phyloP scores from a whole-genome alignment of 495 filamentous ascomycete genomes.

The Achaetomiella virescens region DNA sequence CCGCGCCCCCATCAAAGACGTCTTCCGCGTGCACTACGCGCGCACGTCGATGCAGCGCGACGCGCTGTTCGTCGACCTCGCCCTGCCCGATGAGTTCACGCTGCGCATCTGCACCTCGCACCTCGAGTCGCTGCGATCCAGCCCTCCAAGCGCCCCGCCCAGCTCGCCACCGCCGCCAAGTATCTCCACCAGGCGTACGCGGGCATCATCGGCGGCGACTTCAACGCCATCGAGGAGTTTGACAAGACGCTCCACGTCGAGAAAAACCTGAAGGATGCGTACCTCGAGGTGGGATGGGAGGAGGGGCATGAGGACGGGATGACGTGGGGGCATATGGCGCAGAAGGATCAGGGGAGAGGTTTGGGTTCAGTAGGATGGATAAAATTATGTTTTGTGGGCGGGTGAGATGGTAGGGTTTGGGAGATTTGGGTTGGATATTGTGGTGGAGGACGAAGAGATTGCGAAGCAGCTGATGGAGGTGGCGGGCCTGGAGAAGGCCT shows the following conservation, averaged over 20 bases:
- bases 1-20: constrained; percentile 25
- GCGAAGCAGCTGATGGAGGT: background rate
- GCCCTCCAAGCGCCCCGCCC: constrained; percentile 40
- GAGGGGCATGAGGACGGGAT: constrained; percentile 46
- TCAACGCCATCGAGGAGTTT: constrained; percentile 51
- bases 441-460: constrained; percentile 17
- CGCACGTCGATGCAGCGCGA: constrained; percentile 43
- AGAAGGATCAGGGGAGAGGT: constrained; percentile 27
- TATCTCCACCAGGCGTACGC: constrained; percentile 29
- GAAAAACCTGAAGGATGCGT: constrained; percentile 47
- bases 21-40: constrained; percentile 44
- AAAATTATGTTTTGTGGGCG: constrained; percentile 38
- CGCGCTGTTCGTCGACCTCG: constrained; percentile 47
- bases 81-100: constrained; percentile 12
- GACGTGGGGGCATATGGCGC: constrained; percentile 52
- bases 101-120: constrained; percentile 50
- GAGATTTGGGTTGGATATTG: constrained; percentile 37
- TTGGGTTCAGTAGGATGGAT: constrained; percentile 47
- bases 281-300: constrained; percentile 43
- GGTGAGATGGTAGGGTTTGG: constrained; percentile 29
- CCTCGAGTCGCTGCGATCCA: constrained; percentile 43
- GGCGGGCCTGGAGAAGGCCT: constrained; percentile 15
- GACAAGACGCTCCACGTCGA: constrained; percentile 41
- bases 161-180: constrained; percentile 35
- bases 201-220: constrained; percentile 39